Evolutionary conservation across 345 rosid genomes (phyloP).

Genomic region (Bretschneidera sinensis): DNA sequence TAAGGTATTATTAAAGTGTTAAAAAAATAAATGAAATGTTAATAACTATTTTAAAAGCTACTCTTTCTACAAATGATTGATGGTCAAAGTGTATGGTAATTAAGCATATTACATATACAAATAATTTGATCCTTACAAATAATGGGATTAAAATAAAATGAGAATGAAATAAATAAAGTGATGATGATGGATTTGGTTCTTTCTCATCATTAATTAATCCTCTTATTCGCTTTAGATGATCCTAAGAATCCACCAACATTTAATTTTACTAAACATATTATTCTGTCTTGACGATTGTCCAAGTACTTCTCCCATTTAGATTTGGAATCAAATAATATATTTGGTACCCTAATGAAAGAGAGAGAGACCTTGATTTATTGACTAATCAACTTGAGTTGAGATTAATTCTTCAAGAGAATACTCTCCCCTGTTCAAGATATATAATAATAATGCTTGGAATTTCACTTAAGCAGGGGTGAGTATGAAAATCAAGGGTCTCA

Average conservation of each 20-base stretch:
- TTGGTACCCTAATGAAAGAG: constrained; percentile 6
- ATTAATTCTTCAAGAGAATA: constrained; percentile 16
- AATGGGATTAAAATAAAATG: constrained; percentile 2
- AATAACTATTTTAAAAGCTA: too few relatives aligned
- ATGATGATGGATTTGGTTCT: constrained; percentile 24
- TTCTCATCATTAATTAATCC: constrained; percentile 18
- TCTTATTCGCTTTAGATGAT: constrained; percentile 19
- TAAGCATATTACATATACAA: too few relatives aligned
- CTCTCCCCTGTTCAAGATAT: constrained; percentile 11
- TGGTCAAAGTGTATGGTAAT: too few relatives aligned
- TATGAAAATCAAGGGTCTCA: too few relatives aligned
- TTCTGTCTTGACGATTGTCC: constrained; percentile 34
- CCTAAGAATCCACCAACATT: constrained; percentile 29
- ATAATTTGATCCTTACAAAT: not conserved
- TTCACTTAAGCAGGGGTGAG: too few relatives aligned
- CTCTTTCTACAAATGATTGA: too few relatives aligned
- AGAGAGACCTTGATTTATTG: constrained; percentile 14
- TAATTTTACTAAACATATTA: constrained; percentile 20
- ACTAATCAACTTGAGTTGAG: constrained; percentile 12
- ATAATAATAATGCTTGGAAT: constrained; percentile 22
- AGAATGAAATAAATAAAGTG: constrained; percentile 29
- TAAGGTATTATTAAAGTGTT: too few relatives aligned
- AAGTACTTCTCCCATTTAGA: constrained; percentile 23
- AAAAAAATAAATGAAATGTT: too few relatives aligned
- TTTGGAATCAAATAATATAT: constrained; percentile 31